Evolutionary conservation across 2,329 filamentous ascomycete genomes (phyloP).

Genomic region (Alternaria triticimaculans): DNA sequence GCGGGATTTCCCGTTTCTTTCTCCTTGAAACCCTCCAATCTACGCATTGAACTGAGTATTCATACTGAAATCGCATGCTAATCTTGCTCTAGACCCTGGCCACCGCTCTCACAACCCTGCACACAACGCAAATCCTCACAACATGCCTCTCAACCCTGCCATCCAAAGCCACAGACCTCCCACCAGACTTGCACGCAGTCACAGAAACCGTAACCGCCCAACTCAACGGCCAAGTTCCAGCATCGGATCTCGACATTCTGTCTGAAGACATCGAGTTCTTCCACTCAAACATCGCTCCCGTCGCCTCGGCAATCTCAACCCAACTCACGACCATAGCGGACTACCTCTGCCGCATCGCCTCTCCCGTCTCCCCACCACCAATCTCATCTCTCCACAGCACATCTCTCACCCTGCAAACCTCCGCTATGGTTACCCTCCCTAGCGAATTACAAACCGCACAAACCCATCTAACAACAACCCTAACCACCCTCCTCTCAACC

Average conservation of each 20-base stretch:
- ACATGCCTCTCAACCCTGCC: slow-evolving; percentile 45
- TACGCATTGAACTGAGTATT: neutral
- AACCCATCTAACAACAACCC: slow-evolving; percentile 43
- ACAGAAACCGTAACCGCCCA: slow-evolving; percentile 52
- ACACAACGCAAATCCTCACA: slow-evolving; percentile 45
- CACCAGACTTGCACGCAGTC: slow-evolving; percentile 52
- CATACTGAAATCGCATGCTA: slow-evolving; percentile 4
- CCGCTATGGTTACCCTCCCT: slow-evolving; percentile 26
- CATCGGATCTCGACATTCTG: slow-evolving; percentile 49
- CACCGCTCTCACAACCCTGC: slow-evolving; percentile 39
- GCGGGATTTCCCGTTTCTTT: no score
- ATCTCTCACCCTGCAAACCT: slow-evolving; percentile 15
- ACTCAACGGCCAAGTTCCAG: slow-evolving; percentile 46
- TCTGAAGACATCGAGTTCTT: slow-evolving; percentile 50
- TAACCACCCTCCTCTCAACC: slow-evolving; percentile 41
- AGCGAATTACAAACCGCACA: slow-evolving; percentile 36
- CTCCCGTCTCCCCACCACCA: slow-evolving; percentile 22
- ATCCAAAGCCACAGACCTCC: slow-evolving; percentile 45
- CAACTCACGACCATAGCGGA: slow-evolving; percentile 38
- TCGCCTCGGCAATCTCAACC: slow-evolving; percentile 41
- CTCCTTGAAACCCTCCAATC: neutral
- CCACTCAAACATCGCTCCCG: slow-evolving; percentile 46
- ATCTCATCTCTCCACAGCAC: slow-evolving; percentile 16
- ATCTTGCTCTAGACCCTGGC: neutral
- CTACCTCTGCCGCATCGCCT: slow-evolving; percentile 44